Conservation (phyloP, 345 rosid species). For the Brassica rapa region DNA sequence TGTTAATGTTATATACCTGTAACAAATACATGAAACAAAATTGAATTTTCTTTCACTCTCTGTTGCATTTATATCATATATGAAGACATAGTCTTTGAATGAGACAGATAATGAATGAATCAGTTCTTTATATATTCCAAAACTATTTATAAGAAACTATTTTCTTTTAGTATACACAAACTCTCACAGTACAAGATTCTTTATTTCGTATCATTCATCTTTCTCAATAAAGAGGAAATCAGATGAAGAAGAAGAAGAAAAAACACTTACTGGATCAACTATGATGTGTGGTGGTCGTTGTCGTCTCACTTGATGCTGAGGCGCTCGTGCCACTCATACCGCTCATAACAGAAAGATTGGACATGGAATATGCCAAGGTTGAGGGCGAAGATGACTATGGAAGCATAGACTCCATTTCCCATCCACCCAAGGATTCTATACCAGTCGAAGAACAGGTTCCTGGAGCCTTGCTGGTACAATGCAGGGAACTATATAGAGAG, state of each 20-base stretch:
- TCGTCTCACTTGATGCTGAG: conserved; percentile 38
- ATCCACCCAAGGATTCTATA: too few species aligned
- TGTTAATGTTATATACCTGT: conserved; percentile 21
- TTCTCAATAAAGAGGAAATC: conserved; percentile 1
- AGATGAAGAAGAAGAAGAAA: neutral
- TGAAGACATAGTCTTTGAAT: conserved; percentile 5
- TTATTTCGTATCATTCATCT: neutral
- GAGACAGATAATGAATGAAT: conserved; percentile 22
- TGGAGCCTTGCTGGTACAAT: conserved; percentile 73
- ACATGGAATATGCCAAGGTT: conserved; percentile 48
- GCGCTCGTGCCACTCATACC: conserved; percentile 30
- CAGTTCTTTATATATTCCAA: conserved; percentile 18
- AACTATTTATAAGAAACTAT: conserved; percentile 18
- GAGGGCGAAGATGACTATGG: conserved; percentile 54
- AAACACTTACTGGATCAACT: conserved; percentile 30
- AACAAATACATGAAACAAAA: conserved; percentile 2
- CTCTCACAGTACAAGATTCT: conserved; percentile 9
- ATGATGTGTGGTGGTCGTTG: conserved; percentile 37
- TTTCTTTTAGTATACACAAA: conserved; percentile 23
- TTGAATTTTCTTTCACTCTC: neutral
- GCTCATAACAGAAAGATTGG: conserved; percentile 44
- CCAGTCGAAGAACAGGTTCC: conserved; percentile 56
- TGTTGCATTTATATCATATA: conserved; percentile 8
- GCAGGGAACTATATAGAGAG: conserved; percentile 61
- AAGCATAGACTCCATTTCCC: conserved; percentile 56